Percentiles rank a stretch among this genome's conserved stretches.
phyloP scores from a whole-genome alignment of 225 moss, liverwort and hornwort genomes.

The Polytrichum commune region DNA sequence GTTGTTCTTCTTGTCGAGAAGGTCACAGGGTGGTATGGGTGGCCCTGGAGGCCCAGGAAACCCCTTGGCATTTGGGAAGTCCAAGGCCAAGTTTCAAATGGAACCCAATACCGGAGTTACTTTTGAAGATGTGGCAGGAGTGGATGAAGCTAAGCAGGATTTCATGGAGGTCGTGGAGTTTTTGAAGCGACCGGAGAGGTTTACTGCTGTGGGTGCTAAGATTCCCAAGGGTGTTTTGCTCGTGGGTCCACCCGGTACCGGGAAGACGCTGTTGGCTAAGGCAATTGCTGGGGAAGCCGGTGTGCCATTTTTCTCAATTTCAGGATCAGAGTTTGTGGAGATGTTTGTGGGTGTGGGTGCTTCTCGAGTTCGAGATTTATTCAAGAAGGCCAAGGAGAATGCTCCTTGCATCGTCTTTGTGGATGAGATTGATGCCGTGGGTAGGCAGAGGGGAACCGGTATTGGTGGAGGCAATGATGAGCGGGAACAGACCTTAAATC shows the following conservation, averaged over 20 bases:
- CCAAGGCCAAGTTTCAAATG: constrained; percentile 70
- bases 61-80: constrained; percentile 58
- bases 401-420: constrained; percentile 72
- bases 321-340: constrained; percentile 68
- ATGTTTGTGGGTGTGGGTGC: constrained; percentile 75
- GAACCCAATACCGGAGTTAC: constrained; percentile 69
- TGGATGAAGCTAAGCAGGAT: constrained; percentile 67
- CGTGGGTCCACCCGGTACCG: constrained; percentile 55
- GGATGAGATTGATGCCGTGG: constrained; percentile 68
- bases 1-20: constrained; percentile 52
- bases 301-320: constrained; percentile 66
- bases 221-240: constrained; percentile 67
- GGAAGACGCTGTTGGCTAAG: constrained; percentile 69
- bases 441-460: constrained; percentile 69
- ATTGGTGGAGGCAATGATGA: constrained; percentile 69
- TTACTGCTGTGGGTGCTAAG: constrained; percentile 60
- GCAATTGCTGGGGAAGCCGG: constrained; percentile 71
- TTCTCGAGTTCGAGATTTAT: constrained; percentile 59
- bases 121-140: constrained; percentile 64
- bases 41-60: constrained; percentile 66
- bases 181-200: constrained; percentile 61
- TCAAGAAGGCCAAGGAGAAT: constrained; percentile 71
- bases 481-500: constrained; percentile 63
- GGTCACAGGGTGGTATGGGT: constrained; percentile 56
- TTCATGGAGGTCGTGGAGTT: constrained; percentile 74